Evolutionary conservation across 2,329 filamentous ascomycete species (phyloP).

Genomic region (Aspergillus luchuensis): DNA sequence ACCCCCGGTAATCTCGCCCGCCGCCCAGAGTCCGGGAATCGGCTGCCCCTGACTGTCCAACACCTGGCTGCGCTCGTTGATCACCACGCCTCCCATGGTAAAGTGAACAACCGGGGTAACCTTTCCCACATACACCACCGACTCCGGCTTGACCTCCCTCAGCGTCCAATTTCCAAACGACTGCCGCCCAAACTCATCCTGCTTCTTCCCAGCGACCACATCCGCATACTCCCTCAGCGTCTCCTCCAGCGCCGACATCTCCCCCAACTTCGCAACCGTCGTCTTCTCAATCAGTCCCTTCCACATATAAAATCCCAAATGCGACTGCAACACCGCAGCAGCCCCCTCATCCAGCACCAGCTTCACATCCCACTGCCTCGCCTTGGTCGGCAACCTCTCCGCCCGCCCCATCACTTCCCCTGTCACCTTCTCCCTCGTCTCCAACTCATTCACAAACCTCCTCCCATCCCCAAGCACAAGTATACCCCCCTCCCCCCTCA

Average conservation of each 20-base stretch:
- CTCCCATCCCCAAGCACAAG: slow-evolving; percentile 50
- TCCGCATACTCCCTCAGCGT: slow-evolving; percentile 55
- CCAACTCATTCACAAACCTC: slow-evolving; percentile 65
- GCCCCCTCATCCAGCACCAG: slow-evolving; percentile 63
- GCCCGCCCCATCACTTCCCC: slow-evolving; percentile 51
- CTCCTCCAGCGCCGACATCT: slow-evolving; percentile 37
- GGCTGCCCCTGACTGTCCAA: slow-evolving; percentile 46
- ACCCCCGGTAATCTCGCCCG: slow-evolving; percentile 66
- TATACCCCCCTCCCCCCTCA: slow-evolving; percentile 65
- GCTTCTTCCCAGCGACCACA: slow-evolving; percentile 42
- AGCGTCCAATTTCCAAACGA: slow-evolving; percentile 61
- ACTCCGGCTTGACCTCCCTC: slow-evolving; percentile 50
- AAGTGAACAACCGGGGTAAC: slow-evolving; percentile 68
- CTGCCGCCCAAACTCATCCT: slow-evolving; percentile 52
- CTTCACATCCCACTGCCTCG: slow-evolving; percentile 60
- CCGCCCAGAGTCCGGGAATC: slow-evolving; percentile 62
- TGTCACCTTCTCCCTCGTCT: slow-evolving; percentile 61
- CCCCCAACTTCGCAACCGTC: slow-evolving; percentile 54
- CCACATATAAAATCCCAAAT: slow-evolving; percentile 65
- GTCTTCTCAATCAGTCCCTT: slow-evolving; percentile 63
- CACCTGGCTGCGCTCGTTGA: slow-evolving; percentile 57
- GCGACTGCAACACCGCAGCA: slow-evolving; percentile 54
- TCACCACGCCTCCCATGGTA: slow-evolving; percentile 66
- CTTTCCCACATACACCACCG: slow-evolving; percentile 59
- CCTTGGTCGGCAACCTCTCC: slow-evolving; percentile 23